A percentile compares a stretch with the other conserved stretches of the same genome.
phyloP scores from a whole-genome alignment of 305 asterid genomes.

The Solanum hybrid region DNA sequence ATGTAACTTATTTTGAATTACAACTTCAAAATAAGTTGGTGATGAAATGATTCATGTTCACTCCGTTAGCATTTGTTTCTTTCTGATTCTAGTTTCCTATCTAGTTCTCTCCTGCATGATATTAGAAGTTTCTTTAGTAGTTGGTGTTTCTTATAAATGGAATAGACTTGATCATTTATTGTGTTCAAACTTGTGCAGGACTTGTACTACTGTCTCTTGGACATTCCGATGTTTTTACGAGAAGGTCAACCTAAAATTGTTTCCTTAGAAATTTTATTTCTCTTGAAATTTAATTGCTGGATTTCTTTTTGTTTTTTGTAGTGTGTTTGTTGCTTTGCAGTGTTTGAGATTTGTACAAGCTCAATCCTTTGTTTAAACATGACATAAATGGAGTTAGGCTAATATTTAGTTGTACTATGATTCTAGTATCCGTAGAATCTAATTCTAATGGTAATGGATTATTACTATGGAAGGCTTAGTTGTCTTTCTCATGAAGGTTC shows the following conservation, averaged over 20 bases:
- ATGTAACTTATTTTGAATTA: background rate
- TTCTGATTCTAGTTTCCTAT: background rate
- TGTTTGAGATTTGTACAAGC: background rate
- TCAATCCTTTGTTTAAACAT: background rate
- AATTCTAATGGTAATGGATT: background rate
- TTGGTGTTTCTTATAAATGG: background rate
- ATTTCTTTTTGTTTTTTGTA: background rate
- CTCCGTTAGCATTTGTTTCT: background rate
- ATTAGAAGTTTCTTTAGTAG: background rate
- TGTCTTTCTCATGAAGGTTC: background rate
- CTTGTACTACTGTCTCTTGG: slow-evolving; percentile 98
- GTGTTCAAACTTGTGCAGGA: slow-evolving; percentile 38
- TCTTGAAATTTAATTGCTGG: slow-evolving; percentile 1
- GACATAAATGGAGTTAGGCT: background rate
- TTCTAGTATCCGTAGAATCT: background rate
- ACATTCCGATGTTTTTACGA: slow-evolving; percentile 92
- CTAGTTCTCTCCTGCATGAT: slow-evolving; percentile 1
- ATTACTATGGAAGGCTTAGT: background rate
- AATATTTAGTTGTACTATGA: background rate
- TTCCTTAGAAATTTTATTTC: slow-evolving; percentile 6
- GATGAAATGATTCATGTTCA: background rate
- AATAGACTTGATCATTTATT: background rate
- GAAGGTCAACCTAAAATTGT: slow-evolving; percentile 49
- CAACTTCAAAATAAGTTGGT: background rate
- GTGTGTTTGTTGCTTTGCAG: background rate